These are phyloP conservation scores for Mikania micrantha DNA, from an alignment of 129 eudicot genomes.

Conservation along the genomic window DNA sequence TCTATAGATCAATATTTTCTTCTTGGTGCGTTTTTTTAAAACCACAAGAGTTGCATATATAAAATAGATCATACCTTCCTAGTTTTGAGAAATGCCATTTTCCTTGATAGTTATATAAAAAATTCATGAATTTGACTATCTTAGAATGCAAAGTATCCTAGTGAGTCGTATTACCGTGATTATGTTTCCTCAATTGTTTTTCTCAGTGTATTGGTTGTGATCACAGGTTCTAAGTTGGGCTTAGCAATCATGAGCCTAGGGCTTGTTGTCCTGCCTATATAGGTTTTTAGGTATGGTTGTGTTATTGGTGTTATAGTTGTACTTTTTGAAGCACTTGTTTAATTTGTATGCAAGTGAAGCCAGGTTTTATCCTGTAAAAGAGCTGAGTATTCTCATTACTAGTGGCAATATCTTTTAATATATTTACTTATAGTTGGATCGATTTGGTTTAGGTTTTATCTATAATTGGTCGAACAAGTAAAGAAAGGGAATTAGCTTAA, in stretches of 20 bases:
- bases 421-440: background rate
- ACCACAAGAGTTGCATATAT: background rate
- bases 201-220: background rate
- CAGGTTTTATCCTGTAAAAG: background rate
- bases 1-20: background rate
- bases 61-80: background rate
- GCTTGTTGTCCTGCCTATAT: conserved; percentile 7
- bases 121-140: background rate
- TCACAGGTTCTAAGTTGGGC: background rate
- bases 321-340: background rate
- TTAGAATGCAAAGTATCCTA: background rate
- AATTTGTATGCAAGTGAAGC: background rate
- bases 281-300: background rate
- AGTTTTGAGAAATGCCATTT: background rate
- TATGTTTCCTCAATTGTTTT: background rate
- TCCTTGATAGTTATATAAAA: background rate
- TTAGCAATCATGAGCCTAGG: background rate
- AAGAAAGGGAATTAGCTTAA: background rate
- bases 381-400: background rate
- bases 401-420: background rate
- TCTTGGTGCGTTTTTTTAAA: background rate
- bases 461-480: background rate
- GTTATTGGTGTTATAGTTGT: background rate
- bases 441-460: background rate
- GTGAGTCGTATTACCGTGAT: background rate